Base-by-base conservation (phyloP, 768 basidiomycete genomes). In the Tylopilus rubrobrunneus region DNA sequence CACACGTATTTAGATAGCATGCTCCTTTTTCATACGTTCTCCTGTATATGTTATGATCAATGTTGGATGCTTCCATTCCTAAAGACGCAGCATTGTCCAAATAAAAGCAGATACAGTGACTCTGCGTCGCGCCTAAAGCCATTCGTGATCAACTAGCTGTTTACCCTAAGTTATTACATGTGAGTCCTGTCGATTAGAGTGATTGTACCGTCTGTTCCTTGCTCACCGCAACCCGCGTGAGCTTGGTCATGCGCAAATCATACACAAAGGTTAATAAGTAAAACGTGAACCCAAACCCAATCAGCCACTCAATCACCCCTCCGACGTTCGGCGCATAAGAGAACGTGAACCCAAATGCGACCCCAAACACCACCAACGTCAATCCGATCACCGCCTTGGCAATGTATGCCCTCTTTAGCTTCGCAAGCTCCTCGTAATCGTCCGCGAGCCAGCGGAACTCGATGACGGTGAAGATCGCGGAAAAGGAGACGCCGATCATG, bases 241-340 rank as follows among this genome's bases (percentile, higher is more conserved):
- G 48, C 28, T 79, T 83, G 5, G 82, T 76, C 66, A 79, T 75
- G 46, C 81, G 74, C n/a, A 89, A 75, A 67, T 92, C 89, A 65
- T 79, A 86, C 57, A 68, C 81, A 71, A 87, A 91, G 0, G 87
- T 85, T 53, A 88, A 72, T 39, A 89, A 71, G 67, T 87, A 91
- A 58, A 87, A 77, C 6, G 84, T 84, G 67, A 83, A 89, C 8
- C 86, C 81, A 50, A 90, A 84, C 4, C 4, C 29, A 31, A 31
- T 31, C 29, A 68, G 62, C 89, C 89, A 92, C 67, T 92, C 89
- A 7, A 91, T 61, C 51, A 89, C 67, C 80, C 80, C 85, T 65
- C 81, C 86, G 0, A 72, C 80, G 53, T 84, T 68, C 1, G 56
- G 57, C 0, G 69, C 75, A 10, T 64, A 60, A 58, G 71, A 84